Percentiles rank a stretch among this genome's conserved stretches.
These are phyloP conservation scores for Amauroascus niger DNA, from an alignment of 2,329 filamentous ascomycete species.

Conservation along the genomic window DNA sequence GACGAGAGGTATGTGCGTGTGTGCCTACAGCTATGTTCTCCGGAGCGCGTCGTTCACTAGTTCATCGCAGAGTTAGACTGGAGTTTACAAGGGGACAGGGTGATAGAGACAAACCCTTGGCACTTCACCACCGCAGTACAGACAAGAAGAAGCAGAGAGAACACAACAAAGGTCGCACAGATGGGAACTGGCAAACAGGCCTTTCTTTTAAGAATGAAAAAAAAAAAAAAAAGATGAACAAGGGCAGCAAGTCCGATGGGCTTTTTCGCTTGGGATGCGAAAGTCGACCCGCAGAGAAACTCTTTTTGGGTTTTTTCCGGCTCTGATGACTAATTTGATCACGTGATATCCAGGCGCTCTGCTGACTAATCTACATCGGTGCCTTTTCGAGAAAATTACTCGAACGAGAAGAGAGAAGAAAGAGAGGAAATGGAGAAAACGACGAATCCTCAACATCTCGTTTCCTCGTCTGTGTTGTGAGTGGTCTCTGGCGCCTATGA, in stretches of 20 bases:
- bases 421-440: neutral
- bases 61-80: constrained; percentile 10
- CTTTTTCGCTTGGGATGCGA: neutral
- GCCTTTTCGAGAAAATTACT: neutral
- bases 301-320: constrained; percentile 9
- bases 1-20: constrained; percentile 1
- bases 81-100: constrained; percentile 8
- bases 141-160: neutral
- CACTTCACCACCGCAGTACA: neutral
- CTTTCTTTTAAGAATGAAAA: no score
- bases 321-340: constrained; percentile 1
- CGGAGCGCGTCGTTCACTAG: constrained; percentile 9
- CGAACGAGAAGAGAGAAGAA: neutral
- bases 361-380: neutral
- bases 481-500: neutral
- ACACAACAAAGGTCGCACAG: constrained; percentile 1
- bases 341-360: neutral
- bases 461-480: neutral
- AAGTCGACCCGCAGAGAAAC: neutral
- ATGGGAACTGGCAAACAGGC: no score
- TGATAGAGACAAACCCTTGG: neutral
- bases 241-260: constrained; percentile 1
- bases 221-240: constrained; percentile 11
- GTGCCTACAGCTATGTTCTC: constrained; percentile 6
- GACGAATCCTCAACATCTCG: neutral